A percentile compares a stretch with the other conserved stretches of the same genome.
These are phyloP conservation scores for Pythium utonaiense DNA, from an alignment of 352 stramenopile genomes.

Conservation along the genomic window DNA sequence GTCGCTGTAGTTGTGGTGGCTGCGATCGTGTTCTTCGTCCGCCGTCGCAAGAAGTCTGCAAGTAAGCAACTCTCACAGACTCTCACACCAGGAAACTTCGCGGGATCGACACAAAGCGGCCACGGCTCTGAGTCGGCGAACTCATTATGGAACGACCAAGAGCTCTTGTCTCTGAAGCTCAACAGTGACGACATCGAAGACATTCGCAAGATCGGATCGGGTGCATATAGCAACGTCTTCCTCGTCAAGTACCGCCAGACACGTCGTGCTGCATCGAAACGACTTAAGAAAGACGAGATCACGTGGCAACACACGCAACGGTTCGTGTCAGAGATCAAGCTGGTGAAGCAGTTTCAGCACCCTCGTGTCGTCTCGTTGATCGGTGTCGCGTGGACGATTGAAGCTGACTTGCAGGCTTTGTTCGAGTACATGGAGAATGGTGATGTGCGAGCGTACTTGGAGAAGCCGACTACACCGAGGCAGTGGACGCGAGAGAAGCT, in stretches of 20 bases:
- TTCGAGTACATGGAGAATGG: conserved; percentile 72
- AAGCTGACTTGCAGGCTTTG: conserved; percentile 52
- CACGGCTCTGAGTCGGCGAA: conserved; percentile 22
- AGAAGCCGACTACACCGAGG: conserved; percentile 22
- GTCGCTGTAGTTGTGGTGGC: conserved; percentile 28
- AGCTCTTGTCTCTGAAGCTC: conserved; percentile 37
- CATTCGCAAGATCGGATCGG: conserved; percentile 36
- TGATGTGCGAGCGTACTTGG: conserved; percentile 54
- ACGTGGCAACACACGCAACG: conserved; percentile 39
- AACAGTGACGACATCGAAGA: conserved; percentile 44
- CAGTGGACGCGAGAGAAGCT: conserved; percentile 39
- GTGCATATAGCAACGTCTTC: conserved; percentile 35
- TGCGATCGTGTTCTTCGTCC: conserved; percentile 8
- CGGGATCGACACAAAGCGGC: conserved; percentile 18
- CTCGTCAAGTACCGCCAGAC: conserved; percentile 39
- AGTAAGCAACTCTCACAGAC: conserved; percentile 9
- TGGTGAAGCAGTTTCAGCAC: conserved; percentile 59
- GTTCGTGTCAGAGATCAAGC: conserved; percentile 76
- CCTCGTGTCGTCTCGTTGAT: conserved; percentile 62
- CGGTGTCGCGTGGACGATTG: conserved; percentile 62
- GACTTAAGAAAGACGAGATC: conserved; percentile 34
- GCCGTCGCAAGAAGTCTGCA: neutral
- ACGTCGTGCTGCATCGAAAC: conserved; percentile 33
- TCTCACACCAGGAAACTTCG: conserved; percentile 16
- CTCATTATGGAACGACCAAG: conserved; percentile 37